Evolutionary conservation across 1,139 yeast species (phyloP), one percentile per base, ranked within the genome.

Genomic region (Candida smagusa): DNA sequence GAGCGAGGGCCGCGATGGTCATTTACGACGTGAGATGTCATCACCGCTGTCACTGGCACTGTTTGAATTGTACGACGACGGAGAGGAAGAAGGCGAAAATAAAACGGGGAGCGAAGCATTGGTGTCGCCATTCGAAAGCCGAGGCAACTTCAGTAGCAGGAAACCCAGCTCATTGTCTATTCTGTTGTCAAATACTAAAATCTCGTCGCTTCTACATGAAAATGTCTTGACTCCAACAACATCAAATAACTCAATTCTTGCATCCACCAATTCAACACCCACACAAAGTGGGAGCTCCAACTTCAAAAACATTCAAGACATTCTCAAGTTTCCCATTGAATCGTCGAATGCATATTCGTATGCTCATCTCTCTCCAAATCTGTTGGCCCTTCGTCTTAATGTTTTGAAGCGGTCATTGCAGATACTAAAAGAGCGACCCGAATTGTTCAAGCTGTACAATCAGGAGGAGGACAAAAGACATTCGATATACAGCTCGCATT

Each of bases 311-410:
- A 41, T 55, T 19, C 56, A 56, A 30, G 69, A 65, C 34, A 60
- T 79, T 23, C 52, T 76, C 25, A 72, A 68, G 48, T 84, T 84
- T 53, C 88, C 95, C 4, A 78, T 81, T 13, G 92, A 84, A 53
- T 84, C 94, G 8, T 77, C 94, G 2, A 92, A 85, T 54, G 84
- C 95, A 2, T 87, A 84, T 53, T 85, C 95, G 0, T 87, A 86
- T 57, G 89, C 94, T 5, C 87, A 84, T 43, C 65, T 85, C 40
- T 82, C 94, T 4, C 92, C 89, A 13, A 84, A 84, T 52, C 83
- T 95, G 2, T 61, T 87, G 41, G 87, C 94, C 0, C 76, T 86
- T 38, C 65, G 96, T 39, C 63, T 87, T 43, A 81, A 82, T 42
- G 89, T 86, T 12, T 65, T 87, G 50, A 84, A 81, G 51, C 65